phyloP scores from a whole-genome alignment of 345 rosid species.

The Gossypium australe region DNA sequence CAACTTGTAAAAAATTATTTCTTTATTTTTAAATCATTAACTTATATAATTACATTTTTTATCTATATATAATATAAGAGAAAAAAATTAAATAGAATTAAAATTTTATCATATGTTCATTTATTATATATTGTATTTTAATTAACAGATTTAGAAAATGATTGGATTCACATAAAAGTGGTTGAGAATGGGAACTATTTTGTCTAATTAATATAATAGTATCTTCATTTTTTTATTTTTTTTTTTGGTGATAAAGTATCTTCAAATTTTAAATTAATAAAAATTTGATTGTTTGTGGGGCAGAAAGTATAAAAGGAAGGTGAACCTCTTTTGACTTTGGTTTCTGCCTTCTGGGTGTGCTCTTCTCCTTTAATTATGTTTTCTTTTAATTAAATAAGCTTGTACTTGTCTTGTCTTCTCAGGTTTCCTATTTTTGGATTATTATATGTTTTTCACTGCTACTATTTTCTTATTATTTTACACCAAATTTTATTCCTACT shows the following conservation, averaged over 20 bases:
- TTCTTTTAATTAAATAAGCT: neutral
- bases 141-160: neutral
- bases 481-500: no score
- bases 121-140: no score
- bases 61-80: no score
- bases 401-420: neutral
- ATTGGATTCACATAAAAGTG: neutral
- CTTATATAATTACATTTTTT: neutral
- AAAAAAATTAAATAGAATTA: no score
- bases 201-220: neutral
- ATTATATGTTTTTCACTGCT: neutral
- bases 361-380: neutral
- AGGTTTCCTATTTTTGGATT: neutral
- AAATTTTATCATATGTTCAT: no score
- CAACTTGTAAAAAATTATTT: no score
- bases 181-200: neutral
- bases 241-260: no score
- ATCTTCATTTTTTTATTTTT: no score
- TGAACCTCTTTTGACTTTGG: conserved; percentile 6
- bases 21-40: neutral
- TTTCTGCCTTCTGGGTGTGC: neutral
- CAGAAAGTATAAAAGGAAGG: neutral
- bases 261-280: neutral
- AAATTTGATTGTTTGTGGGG: neutral
- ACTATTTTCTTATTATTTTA: neutral